Conservation (phyloP, 768 basidiomycete genomes). For the Kwoniella bestiolae region DNA sequence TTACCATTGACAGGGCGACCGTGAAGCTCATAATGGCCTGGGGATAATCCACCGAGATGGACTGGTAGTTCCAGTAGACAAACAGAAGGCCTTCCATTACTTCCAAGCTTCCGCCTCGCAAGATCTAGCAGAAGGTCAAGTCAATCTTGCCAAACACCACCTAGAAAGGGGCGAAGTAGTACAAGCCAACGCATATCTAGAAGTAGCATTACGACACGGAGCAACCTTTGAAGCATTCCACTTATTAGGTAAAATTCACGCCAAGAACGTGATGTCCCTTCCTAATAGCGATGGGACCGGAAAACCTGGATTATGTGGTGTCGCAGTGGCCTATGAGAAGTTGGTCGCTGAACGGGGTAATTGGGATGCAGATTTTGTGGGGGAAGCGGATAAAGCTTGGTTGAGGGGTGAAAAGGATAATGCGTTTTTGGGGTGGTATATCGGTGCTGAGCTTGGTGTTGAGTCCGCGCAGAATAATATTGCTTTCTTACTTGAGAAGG, state of each 20-base stretch:
- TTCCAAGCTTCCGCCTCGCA: slow-evolving; percentile 81
- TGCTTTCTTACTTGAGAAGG: slow-evolving; percentile 89
- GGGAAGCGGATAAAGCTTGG: slow-evolving; percentile 69
- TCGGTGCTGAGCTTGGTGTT: slow-evolving; percentile 87
- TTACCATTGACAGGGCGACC: slow-evolving; percentile 70
- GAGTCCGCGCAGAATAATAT: slow-evolving; percentile 95
- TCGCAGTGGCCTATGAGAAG: slow-evolving; percentile 92
- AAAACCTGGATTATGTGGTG: slow-evolving; percentile 72
- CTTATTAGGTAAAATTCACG: slow-evolving; percentile 83
- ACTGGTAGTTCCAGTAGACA: slow-evolving; percentile 69
- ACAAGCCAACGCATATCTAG: slow-evolving; percentile 74
- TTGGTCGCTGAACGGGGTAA: slow-evolving; percentile 86
- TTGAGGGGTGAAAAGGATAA: slow-evolving; percentile 74
- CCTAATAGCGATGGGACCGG: slow-evolving; percentile 12
- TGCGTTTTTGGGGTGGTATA: slow-evolving; percentile 92
- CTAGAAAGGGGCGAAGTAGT: slow-evolving; percentile 69
- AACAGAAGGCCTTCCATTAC: slow-evolving; percentile 67
- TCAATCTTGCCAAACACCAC: slow-evolving; percentile 77
- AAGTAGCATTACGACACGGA: slow-evolving; percentile 79
- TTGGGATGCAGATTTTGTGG: slow-evolving; percentile 78
- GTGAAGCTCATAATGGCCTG: slow-evolving; percentile 84
- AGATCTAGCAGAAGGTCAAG: slow-evolving; percentile 89
- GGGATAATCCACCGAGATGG: slow-evolving; percentile 94
- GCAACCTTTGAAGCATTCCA: slow-evolving; percentile 95
- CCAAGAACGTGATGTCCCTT: slow-evolving; percentile 63